Conservation (phyloP, 257 asterid genomes). For the Primulina huaijiensis region DNA sequence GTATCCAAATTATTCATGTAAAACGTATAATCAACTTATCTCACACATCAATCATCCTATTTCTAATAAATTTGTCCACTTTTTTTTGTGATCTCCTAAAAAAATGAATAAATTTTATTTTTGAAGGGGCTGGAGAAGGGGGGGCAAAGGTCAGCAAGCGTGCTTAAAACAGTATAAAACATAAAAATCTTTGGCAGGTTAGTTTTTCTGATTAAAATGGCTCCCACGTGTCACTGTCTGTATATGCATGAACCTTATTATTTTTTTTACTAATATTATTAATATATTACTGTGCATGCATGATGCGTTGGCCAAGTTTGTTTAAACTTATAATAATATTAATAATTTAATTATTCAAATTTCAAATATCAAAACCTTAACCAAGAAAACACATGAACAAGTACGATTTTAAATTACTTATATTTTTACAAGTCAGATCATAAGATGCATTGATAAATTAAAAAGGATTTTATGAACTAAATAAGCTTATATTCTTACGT, state of each 20-base stretch:
- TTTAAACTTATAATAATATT: slow-evolving; percentile 13
- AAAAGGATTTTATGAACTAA: no score
- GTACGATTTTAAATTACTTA: not conserved
- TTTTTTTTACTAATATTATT: not conserved
- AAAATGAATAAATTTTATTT: no score
- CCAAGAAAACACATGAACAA: not conserved
- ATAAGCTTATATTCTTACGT: no score
- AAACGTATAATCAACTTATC: no score
- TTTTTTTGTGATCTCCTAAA: no score
- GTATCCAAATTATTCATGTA: no score
- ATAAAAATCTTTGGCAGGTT: slow-evolving; percentile 24
- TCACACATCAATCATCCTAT: slow-evolving; percentile 5
- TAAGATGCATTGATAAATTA: no score
- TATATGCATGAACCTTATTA: not conserved
- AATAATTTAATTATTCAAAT: not conserved
- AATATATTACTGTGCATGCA: slow-evolving; percentile 24
- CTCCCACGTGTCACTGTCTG: slow-evolving; percentile 23
- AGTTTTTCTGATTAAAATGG: slow-evolving; percentile 24
- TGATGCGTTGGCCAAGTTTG: slow-evolving; percentile 28
- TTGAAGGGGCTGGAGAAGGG: no score
- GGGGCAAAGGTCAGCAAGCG: slow-evolving; percentile 25
- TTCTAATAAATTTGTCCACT: slow-evolving; percentile 35
- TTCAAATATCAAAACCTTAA: not conserved
- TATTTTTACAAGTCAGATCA: no score
- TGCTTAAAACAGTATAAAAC: slow-evolving; percentile 28